Percentiles rank a stretch among this genome's conserved stretches.
These are phyloP conservation scores for Luvunga scandens DNA, from an alignment of 345 rosid species.

Conservation along the genomic window DNA sequence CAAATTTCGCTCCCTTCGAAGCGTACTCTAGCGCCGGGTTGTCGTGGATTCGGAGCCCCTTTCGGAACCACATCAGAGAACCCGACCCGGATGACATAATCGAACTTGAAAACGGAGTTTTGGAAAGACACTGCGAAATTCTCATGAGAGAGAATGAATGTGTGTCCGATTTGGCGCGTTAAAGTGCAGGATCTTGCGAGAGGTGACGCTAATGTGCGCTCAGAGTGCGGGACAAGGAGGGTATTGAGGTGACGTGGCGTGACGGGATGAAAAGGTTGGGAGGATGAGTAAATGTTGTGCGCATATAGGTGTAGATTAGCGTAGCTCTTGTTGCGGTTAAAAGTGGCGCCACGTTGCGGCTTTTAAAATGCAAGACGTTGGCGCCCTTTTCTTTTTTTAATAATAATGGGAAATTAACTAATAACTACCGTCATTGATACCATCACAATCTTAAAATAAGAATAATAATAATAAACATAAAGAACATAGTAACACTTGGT, in stretches of 20 bases:
- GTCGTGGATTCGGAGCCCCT: slow-evolving; percentile 91
- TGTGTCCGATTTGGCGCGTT: neutral
- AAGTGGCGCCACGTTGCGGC: slow-evolving; percentile 29
- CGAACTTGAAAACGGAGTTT: slow-evolving; percentile 9
- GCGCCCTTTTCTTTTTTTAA: no score
- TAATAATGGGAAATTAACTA: no score
- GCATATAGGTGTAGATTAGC: neutral
- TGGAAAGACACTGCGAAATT: slow-evolving; percentile 1
- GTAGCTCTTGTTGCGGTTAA: neutral
- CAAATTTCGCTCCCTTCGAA: slow-evolving; percentile 35
- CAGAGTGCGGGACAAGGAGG: neutral
- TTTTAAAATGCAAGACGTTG: slow-evolving; percentile 11
- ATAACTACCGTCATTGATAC: no score
- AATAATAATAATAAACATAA: no score
- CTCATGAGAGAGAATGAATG: slow-evolving; percentile 3
- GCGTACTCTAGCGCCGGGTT: slow-evolving; percentile 85
- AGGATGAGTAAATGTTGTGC: neutral
- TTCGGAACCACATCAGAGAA: slow-evolving; percentile 91
- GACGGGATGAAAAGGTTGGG: neutral
- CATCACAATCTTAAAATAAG: neutral
- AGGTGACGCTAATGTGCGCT: neutral
- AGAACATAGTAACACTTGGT: no score
- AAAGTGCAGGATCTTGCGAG: neutral
- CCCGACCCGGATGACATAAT: slow-evolving; percentile 44
- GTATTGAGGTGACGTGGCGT: neutral